These are phyloP conservation scores for Dalbergia cultrata DNA, from an alignment of 306 rosid species.

Conservation along the genomic window DNA sequence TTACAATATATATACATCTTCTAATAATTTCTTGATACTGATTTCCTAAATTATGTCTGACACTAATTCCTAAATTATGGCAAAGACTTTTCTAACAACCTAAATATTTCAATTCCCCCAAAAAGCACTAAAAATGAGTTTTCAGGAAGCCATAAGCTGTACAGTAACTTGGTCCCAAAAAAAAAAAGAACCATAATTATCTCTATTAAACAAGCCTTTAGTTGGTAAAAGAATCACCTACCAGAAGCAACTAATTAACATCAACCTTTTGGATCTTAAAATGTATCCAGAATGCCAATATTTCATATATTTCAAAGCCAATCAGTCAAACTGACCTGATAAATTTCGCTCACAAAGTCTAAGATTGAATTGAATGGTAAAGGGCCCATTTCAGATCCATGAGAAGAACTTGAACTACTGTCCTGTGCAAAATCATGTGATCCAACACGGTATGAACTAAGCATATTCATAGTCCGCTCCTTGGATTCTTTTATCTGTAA, in stretches of 20 bases:
- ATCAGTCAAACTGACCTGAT: conserved; percentile 71
- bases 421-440: conserved; percentile 75
- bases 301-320: conserved; percentile 12
- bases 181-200: no score
- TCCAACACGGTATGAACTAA: conserved; percentile 78
- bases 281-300: conserved; percentile 26
- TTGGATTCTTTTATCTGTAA: conserved; percentile 93
- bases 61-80: no score
- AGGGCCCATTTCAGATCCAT: conserved; percentile 57
- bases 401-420: conserved; percentile 60
- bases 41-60: no score
- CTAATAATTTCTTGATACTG: no score
- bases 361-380: conserved; percentile 84
- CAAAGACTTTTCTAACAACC: no score
- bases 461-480: conserved; percentile 83
- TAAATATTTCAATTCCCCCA: neutral
- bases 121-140: neutral
- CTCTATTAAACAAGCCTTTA: neutral
- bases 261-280: conserved; percentile 28
- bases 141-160: no score
- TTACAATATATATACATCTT: no score
- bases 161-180: no score
- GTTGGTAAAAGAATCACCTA: conserved; percentile 12
- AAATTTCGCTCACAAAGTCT: conserved; percentile 92
- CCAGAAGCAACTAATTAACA: conserved; percentile 15